Evolutionary conservation across 192 early-diverging fungal species (phyloP), one percentile per base, ranked within the genome.

Genomic region (Coemansia sp.): DNA sequence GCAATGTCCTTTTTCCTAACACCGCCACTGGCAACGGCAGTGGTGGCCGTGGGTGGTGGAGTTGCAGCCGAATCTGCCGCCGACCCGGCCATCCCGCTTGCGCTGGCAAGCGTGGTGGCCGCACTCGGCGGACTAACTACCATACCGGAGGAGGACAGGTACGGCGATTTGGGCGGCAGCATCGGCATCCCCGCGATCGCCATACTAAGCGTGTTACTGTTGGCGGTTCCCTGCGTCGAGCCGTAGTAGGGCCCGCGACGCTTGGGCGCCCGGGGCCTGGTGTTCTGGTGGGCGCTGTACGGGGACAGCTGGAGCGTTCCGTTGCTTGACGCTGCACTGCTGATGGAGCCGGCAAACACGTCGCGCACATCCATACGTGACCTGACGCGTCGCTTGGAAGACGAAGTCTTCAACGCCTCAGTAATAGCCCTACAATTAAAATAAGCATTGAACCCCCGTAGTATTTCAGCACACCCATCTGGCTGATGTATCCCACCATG

Each of bases 401-500:
- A 78, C 37, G 80, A 78, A 1, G 80, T 78, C 60, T 83, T 83
- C 0, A 83, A 72, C 13, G 80, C 80, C 41, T 73, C 74, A 4
- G 76, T 69, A 32, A 83, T 75, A 3, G 76, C 76, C 32, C 77
- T 79, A 79, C 22, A 43, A 5, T 2, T 4, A 51, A 45, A 42
- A 49, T 22, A 47, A 13, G 39, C 0, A 65, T 43, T 47, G 2
- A 47, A n/a, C 8, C 6, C 8, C 8, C 45, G 15, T 46, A n/a
- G n/a, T n/a, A n/a, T n/a, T 22, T 22, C 22, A 56, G 54, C 3
- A 13, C 10, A 13, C 52, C 22, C 13, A n/a, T n/a, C n/a, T n/a
- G 11, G 41, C 11, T 6, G 11, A 42, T 11, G 41, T 8, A 42
- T 42, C 41, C 8, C 21, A 39, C 21, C 43, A 63, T 36, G 11